Base-by-base conservation (phyloP, 805 yeast genomes). In the Scheffersomyces amazonensis region DNA sequence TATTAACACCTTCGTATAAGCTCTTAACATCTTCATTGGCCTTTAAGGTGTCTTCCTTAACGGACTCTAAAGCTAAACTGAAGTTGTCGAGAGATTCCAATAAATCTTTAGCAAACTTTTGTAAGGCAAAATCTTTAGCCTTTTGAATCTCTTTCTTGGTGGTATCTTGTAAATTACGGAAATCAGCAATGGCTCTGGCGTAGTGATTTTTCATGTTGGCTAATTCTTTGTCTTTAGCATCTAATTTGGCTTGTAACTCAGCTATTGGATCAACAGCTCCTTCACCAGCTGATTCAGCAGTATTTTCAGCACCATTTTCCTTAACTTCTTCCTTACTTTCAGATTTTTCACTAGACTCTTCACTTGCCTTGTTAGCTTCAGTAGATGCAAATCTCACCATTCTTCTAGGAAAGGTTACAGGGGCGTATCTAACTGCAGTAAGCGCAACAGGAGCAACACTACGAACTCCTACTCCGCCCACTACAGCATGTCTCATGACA, bases 31-130 rank as follows among this genome's bases (percentile, higher is more conserved):
- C 93, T 40, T 68, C 64, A 52, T 81, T 80, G 37, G 75, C 61
- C 40, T 71, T 72, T 34, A 78, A 59, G 21, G 80, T 76, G 34
- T 82, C 87, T 48, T 74, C 78, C 49, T 75, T 73, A 48, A 86
- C 89, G 1, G 89, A 80, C 46, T 71, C 68, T 51, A 90, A 71
- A 8, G 96, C 96, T 53, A 90, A 86, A 31, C 85, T 86, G 56
- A 89, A 88, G 68, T 89, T 89, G 58, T 89, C 97, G 31, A 89
- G 77, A 5, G 96, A 83, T 56, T 89, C 96, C 51, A 89, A 73
- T 58, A 89, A 74, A 50, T 89, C 97, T 63, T 80, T 84, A 48
- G 96, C 93, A 59, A 89, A 89, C 64, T 87, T 89, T 64, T 89
- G 95, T 48, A 90, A 72, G 0, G 96, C 96, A 66, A 82, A 89